A percentile compares a stretch with the other conserved stretches of the same genome.
Evolutionary conservation across 2,329 filamentous ascomycete species (phyloP).

Genomic region (Arthrinium puccinioides): DNA sequence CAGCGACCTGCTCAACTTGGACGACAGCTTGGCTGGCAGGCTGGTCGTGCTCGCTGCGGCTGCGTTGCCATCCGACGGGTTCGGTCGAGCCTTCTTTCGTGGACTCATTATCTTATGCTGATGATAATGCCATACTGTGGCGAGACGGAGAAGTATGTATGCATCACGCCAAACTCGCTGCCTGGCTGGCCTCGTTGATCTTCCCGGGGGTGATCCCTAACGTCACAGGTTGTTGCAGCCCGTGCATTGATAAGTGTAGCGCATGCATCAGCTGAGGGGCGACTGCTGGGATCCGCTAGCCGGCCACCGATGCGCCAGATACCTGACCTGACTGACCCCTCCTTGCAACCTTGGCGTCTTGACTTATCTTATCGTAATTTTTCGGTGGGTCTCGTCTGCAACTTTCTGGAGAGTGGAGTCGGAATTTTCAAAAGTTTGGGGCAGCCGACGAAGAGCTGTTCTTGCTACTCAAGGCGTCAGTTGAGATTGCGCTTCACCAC

Average conservation of each 20-base stretch:
- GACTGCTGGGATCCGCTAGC: no score
- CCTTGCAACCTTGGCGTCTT: background rate
- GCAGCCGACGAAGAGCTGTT: background rate
- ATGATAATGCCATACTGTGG: background rate
- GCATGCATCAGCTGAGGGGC: background rate
- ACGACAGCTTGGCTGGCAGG: conserved; percentile 10
- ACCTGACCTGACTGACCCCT: no score
- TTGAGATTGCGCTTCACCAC: conserved; percentile 1
- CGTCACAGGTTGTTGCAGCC: conserved; percentile 1
- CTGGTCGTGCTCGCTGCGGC: conserved; percentile 12
- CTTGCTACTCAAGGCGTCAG: background rate
- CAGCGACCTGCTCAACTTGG: no score
- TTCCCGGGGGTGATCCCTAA: background rate
- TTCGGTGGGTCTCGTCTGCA: conserved; percentile 2
- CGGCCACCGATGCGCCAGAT: no score
- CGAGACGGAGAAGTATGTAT: background rate
- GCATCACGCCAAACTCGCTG: background rate
- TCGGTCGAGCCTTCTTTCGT: conserved; percentile 32
- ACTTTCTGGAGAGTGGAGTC: conserved; percentile 1
- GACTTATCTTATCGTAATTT: conserved; percentile 4
- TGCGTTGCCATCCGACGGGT: conserved; percentile 21
- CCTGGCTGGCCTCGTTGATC: background rate
- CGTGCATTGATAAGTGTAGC: no score
- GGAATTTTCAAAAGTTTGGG: conserved; percentile 1
- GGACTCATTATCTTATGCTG: conserved; percentile 25